Base-by-base conservation (phyloP, 2,329 filamentous ascomycete genomes). In the Fusarium acutatum region DNA sequence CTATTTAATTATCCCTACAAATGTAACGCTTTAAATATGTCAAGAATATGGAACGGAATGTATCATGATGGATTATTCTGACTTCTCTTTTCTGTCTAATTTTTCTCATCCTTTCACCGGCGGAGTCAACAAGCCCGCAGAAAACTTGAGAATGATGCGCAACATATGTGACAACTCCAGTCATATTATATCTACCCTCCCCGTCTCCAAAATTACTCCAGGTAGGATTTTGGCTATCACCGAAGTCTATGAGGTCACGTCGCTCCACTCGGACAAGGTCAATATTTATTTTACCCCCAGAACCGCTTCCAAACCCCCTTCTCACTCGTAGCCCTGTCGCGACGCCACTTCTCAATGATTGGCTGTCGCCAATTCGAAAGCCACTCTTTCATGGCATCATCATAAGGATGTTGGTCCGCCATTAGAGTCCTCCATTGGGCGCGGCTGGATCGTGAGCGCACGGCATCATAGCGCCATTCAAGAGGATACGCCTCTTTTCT, bases 161-260 rank as follows among this genome's bases (percentile, higher is more conserved):
- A 26, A 12, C 8, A 20, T 26, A 26, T 6, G 1, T 7, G 13
- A 6, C 43, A 26, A 12, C 2, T 7, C 24, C 1, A 10, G 0
- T 13, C 18, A 20, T 20, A 26, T 10, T 14, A 15, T 11, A 6
- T 20, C 8, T 4, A 6, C 5, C 12, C 5, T 28, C 24, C 7
- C 13, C 7, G 5, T 7, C 24, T 14, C 5, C 2, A 0, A 18
- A 14, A 20, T 3, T 1, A 26, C 5, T 7, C 5, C 3, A 17
- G 0, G 26, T 12, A 12, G 4, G 0, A 17, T 30, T 6, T 3
- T 22, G 1, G 6, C 44, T 12, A 30, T 28, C 2, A 22, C 26
- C 2, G 4, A 28, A 7, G 11, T 22, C n/a, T 13, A 10, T 2
- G 5, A 46, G 8, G 9, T 5, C 43, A 10, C 22, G 2, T 49